Evolutionary conservation across 1,284 basidiomycete species (phyloP), one percentile per base, ranked within the genome.

Genomic region (Trametes sp.): DNA sequence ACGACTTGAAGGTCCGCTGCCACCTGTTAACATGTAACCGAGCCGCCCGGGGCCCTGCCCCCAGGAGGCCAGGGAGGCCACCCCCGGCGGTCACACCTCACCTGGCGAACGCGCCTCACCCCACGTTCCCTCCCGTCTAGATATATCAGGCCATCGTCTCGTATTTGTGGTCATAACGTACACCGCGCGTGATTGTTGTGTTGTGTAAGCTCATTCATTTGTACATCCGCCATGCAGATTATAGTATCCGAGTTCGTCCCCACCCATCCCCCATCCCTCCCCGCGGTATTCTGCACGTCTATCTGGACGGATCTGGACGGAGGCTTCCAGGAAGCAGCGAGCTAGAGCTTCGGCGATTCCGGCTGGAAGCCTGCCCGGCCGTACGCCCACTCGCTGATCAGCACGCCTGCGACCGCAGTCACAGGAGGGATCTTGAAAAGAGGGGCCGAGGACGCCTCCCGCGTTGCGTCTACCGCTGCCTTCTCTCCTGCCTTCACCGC

Each of bases 321-420:
- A 19, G 21, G 42, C 8, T 23, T 48, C 16, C 13, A 48, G 16
- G 45, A 28, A 28, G 45, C 26, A 4, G 26, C 26, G 28, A 4
- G 26, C 28, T 21, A 49, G 48, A 49, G 48, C 48, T 61, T 61
- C 65, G 59, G 48, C 38, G 56, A 28, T 44, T 59, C 54, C 59
- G 66, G 66, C 56, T 67, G 66, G 44, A 66, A 68, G 21, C 67
- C 70, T 35, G 67, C 69, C 16, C 68, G 63, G 13, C 84, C 84
- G 42, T 82, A 76, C 0, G 84, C 88, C 90, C 91, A 93, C 50
- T 87, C 83, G 41, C 81, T 77, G 54, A 93, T 86, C 63, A 93
- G 75, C 41, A 88, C 82, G 29, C 90, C 89, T 0, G 89, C 92
- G 63, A 93, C 89, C 5, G 91, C 89, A 6, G 85, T 90, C 38